Evolutionary conservation across 2,329 filamentous ascomycete genomes (phyloP).

Genomic region (Didymella glomerata): DNA sequence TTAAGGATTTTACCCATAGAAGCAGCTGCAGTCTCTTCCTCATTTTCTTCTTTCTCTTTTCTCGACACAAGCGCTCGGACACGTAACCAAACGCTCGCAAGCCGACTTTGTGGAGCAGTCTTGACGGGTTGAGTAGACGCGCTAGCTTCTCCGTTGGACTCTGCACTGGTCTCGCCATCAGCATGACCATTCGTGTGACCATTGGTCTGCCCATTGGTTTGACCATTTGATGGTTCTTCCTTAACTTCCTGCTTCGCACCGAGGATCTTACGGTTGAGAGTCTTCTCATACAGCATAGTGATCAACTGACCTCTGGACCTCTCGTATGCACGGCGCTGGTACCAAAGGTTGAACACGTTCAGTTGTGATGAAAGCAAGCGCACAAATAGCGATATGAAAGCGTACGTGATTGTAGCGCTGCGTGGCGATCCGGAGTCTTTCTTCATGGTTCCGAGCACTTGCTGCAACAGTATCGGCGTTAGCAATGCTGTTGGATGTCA

Average conservation of each 20-base stretch:
- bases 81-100: constrained; percentile 20
- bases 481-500: constrained; percentile 48
- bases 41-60: constrained; percentile 40
- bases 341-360: constrained; percentile 78
- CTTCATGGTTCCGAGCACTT: constrained; percentile 73
- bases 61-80: constrained; percentile 31
- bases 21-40: constrained; percentile 66
- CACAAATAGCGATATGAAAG: constrained; percentile 66
- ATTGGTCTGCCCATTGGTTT: constrained; percentile 21
- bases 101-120: constrained; percentile 8
- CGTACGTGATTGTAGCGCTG: constrained; percentile 70
- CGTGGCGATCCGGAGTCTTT: constrained; percentile 60
- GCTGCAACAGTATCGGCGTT: constrained; percentile 74
- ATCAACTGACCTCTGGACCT: constrained; percentile 85
- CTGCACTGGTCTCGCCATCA: constrained; percentile 26
- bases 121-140: constrained; percentile 15
- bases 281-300: constrained; percentile 84
- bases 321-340: constrained; percentile 83
- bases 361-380: constrained; percentile 71
- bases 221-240: constrained; percentile 36
- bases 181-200: constrained; percentile 23
- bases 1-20: constrained; percentile 93
- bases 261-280: constrained; percentile 68
- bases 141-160: constrained; percentile 14
- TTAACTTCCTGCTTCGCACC: constrained; percentile 43